Percentiles rank a stretch among this genome's conserved stretches.
Evolutionary conservation across 2,329 filamentous ascomycete genomes (phyloP).

Genomic region (Clarireedia paspali): DNA sequence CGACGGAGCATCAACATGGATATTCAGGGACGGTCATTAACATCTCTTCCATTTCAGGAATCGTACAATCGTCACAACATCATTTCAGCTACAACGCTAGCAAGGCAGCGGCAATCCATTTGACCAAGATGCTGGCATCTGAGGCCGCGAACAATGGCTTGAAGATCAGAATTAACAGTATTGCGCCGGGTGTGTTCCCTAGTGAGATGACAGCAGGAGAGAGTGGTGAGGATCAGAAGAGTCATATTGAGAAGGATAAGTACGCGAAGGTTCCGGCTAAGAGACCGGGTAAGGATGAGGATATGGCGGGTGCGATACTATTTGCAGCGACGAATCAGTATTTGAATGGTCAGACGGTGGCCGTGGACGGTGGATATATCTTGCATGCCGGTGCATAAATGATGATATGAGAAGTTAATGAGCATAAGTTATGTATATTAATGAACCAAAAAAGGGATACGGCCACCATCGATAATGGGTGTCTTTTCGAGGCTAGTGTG

Average conservation of each 20-base stretch:
- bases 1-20: constrained; percentile 36
- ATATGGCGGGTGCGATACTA: constrained; percentile 50
- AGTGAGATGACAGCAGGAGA: constrained; percentile 48
- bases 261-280: constrained; percentile 42
- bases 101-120: constrained; percentile 44
- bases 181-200: constrained; percentile 50
- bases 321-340: constrained; percentile 40
- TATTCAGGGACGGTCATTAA: constrained; percentile 27
- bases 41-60: constrained; percentile 27
- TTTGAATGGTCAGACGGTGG: constrained; percentile 33
- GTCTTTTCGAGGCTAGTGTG: no score
- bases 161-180: constrained; percentile 49
- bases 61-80: constrained; percentile 25
- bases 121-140: constrained; percentile 46
- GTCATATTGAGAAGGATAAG: constrained; percentile 43
- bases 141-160: constrained; percentile 41
- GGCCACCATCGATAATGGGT: no score
- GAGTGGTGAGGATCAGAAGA: constrained; percentile 44
- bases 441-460: no score
- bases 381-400: constrained; percentile 19
- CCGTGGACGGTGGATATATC: constrained; percentile 48
- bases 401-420: neutral
- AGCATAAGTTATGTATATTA: no score
- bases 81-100: constrained; percentile 33
- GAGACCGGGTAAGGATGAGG: constrained; percentile 47